Conservation (phyloP, 495 filamentous ascomycete genomes). For the Xylaria bambusicola region DNA sequence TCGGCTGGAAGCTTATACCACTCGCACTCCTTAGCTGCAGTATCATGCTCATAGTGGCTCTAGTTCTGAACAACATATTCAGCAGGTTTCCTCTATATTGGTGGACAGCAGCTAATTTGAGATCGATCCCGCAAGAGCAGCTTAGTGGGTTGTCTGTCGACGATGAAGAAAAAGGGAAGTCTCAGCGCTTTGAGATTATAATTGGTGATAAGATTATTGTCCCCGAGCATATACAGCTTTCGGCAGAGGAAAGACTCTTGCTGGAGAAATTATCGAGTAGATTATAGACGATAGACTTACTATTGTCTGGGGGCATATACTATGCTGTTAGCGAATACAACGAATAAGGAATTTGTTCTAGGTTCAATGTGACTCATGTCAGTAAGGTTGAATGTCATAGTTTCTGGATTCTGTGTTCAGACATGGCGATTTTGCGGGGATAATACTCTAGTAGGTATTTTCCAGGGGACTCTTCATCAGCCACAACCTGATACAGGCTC, state of each 20-base stretch:
- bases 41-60: constrained; percentile 66
- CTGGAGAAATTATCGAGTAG: constrained; percentile 42
- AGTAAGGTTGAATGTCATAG: too few species aligned
- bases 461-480: too few species aligned
- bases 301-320: too few species aligned
- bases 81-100: constrained; percentile 79
- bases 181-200: constrained; percentile 24
- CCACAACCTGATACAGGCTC: too few species aligned
- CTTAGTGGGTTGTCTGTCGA: constrained; percentile 11
- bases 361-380: too few species aligned
- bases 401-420: too few species aligned
- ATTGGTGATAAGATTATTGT: constrained; percentile 36
- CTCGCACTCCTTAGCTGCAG: constrained; percentile 64
- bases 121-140: constrained; percentile 16
- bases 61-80: constrained; percentile 76
- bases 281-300: constrained; percentile 24
- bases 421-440: too few species aligned
- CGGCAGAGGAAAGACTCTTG: constrained; percentile 41
- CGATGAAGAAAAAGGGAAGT: constrained; percentile 24
- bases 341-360: too few species aligned
- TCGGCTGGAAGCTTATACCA: constrained; percentile 76
- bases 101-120: constrained; percentile 59
- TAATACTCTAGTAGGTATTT: too few species aligned
- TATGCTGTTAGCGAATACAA: too few species aligned
- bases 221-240: constrained; percentile 40